Evolutionary conservation across 129 eudicot species (phyloP), one percentile per base, ranked within the genome.

Genomic region (Rutidosis leptorrhynchoides): DNA sequence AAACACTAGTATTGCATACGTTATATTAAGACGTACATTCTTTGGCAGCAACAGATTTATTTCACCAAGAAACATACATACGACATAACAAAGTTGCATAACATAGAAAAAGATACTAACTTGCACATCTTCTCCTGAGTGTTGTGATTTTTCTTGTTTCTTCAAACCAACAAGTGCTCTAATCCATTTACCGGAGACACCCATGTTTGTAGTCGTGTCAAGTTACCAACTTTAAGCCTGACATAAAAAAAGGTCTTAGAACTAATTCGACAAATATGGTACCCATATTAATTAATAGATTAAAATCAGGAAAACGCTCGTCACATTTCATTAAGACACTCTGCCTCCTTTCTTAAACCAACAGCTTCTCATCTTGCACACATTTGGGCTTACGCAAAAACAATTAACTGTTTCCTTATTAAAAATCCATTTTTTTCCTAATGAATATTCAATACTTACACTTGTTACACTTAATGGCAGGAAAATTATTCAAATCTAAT

Each of bases 151-250:
- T 27, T 91, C 94, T 49, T 88, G 70, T 71, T 88, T 91, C 86
- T 91, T 91, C 51, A 79, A 65, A 20, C 98, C 96, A 73, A 91
- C 76, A 74, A 91, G 75, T 32, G 95, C 85, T 80, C 66, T 79
- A 57, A 88, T 72, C 98, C 98, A 91, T 75, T 85, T 91, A 64
- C 81, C 87, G 17, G 97, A 82, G 62, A 83, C 87, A 61, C 98
- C 98, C 98, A 91, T 91, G 64, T 57, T 62, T 68, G 62, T 57
- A 11, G 11, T 53, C 69, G 40, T 40, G 58, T 59, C 55, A 67
- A 63, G 35, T 65, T 63, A 65, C 75, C 67, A 55, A 61, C 55
- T 74, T 62, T 51, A 77, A 68, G 58, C 77, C 90, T 83, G 82
- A 5, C 37, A 62, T 58, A 43, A 28, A 58, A 35, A 60, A 55